These are phyloP conservation scores for Colletotrichum orchidophilum DNA, from an alignment of 2,329 filamentous ascomycete species.

Conservation along the genomic window DNA sequence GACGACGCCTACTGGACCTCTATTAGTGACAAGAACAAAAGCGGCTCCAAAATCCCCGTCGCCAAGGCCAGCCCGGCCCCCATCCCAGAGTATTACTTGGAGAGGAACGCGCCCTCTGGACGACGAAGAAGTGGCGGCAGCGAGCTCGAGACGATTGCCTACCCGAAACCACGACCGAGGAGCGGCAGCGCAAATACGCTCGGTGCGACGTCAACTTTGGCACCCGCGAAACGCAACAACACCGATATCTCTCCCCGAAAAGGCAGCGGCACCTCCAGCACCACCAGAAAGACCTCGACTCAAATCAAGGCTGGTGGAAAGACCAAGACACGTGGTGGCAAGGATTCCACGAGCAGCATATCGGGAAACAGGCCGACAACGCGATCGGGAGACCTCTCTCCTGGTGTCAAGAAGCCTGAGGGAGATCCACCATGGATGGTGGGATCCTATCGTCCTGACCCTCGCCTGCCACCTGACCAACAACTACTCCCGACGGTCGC, in stretches of 20 bases:
- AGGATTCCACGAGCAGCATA: constrained; percentile 54
- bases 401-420: constrained; percentile 75
- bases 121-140: constrained; percentile 67
- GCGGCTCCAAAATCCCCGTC: constrained; percentile 79
- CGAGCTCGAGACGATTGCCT: constrained; percentile 65
- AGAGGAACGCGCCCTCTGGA: constrained; percentile 75
- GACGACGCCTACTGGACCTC: constrained; percentile 60
- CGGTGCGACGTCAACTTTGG: constrained; percentile 41
- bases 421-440: constrained; percentile 97
- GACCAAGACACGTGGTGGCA: constrained; percentile 71
- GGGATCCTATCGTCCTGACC: constrained; percentile 94
- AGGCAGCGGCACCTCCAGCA: constrained; percentile 34
- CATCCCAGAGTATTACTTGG: constrained; percentile 75
- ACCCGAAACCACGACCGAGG: constrained; percentile 72
- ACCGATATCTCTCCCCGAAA: constrained; percentile 68
- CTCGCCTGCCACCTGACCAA: constrained; percentile 91
- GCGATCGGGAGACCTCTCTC: constrained; percentile 65
- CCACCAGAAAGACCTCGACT: constrained; percentile 56
- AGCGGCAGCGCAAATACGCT: constrained; percentile 73
- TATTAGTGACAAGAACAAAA: constrained; percentile 61
- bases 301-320: constrained; percentile 57
- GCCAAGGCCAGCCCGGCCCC: constrained; percentile 82
- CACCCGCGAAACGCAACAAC: constrained; percentile 50
- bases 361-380: constrained; percentile 69
- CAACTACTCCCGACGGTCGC: constrained; percentile 96